These are phyloP conservation scores for Candida oleophila DNA, from an alignment of 805 yeast genomes.

Conservation along the genomic window DNA sequence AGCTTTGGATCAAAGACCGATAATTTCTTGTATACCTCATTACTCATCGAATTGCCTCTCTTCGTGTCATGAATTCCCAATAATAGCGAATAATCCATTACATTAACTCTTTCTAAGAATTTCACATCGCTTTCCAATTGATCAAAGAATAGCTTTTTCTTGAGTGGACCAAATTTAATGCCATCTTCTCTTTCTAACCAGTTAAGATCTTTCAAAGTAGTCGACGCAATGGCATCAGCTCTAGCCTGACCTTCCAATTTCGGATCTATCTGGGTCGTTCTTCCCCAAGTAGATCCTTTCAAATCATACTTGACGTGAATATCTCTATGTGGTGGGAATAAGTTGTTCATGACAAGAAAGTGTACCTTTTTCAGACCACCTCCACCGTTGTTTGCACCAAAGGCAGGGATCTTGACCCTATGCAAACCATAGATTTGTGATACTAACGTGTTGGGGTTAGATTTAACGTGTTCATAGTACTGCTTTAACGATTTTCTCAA, in stretches of 20 bases:
- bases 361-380: constrained; percentile 63
- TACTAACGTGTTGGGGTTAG: constrained; percentile 82
- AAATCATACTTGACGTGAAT: constrained; percentile 84
- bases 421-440: constrained; percentile 97
- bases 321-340: constrained; percentile 90
- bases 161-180: constrained; percentile 75
- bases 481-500: constrained; percentile 69
- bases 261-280: constrained; percentile 47
- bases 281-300: constrained; percentile 90
- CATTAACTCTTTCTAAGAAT: constrained; percentile 70
- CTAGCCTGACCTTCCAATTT: constrained; percentile 10
- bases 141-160: constrained; percentile 53
- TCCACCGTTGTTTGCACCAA: constrained; percentile 37
- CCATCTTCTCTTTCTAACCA: constrained; percentile 70
- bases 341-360: constrained; percentile 93
- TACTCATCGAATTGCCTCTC: constrained; percentile 42
- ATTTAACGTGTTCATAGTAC: constrained; percentile 76
- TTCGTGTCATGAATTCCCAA: constrained; percentile 82
- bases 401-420: constrained; percentile 83
- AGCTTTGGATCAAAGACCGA: constrained; percentile 46
- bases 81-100: constrained; percentile 93
- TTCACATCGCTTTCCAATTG: constrained; percentile 78
- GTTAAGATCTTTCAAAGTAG: constrained; percentile 81
- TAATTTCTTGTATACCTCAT: constrained; percentile 32
- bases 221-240: constrained; percentile 26